Evolutionary conservation across 768 basidiomycete species (phyloP), one percentile per base, ranked within the genome.

Genomic region (Kwoniella botswanensis): DNA sequence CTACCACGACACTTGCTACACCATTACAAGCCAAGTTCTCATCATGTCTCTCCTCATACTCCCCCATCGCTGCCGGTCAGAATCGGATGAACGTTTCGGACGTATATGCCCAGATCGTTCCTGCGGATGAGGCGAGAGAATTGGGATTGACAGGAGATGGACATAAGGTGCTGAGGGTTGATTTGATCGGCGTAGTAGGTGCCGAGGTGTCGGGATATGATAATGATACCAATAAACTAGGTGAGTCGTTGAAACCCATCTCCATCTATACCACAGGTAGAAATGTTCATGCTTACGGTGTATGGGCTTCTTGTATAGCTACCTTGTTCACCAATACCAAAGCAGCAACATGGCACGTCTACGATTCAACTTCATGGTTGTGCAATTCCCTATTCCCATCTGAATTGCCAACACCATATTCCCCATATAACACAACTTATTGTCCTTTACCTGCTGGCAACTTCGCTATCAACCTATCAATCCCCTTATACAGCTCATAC

Each of bases 281-380:
- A 9, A 35, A 35, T 35, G 35, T 35, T 35, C 35, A 35, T 9
- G 4, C 35, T 35, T 0, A 35, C 35, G 7, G 35, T 35, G 35
- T 35, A 35, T 35, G 35, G 35, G 35, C 4, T 35, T 35, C 35
- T 35, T 35, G 35, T 35, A 10, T 63, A 91, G 93, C 94, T 18
- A 97, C 94, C 9, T 87, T 97, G 53, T 95, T 96, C 85, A 91
- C 90, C 55, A 89, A 92, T 11, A 90, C 92, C 1, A 87, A 88
- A 65, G 88, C 94, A 22, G 88, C 95, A 61, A 93, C 94, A 2
- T 88, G 95, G 75, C 87, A 86, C 71, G 88, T 91, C 71, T 91
- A 88, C 83, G 86, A 86, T 58, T 90, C 91, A 74, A 88, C 88
- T 71, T 88, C 90, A 2, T 93, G 88, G 79, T 86, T 98, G 71